Evolutionary conservation across 1,139 yeast genomes (phyloP), one percentile per base, ranked within the genome.

Genomic region (Yamadazyma aaseri): DNA sequence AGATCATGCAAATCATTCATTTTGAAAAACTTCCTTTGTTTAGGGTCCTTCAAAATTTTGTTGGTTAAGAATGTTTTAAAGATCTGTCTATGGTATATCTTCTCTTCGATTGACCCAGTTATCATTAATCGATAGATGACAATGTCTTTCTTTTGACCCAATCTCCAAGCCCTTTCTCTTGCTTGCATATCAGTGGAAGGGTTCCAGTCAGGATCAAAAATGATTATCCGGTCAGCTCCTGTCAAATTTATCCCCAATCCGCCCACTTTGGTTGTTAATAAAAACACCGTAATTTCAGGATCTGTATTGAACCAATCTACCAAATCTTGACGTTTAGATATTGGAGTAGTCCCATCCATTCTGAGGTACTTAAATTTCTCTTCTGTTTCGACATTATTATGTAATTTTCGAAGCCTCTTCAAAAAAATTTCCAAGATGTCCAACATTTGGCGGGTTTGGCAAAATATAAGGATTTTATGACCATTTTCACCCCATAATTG

Each of bases 181-280:
- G 98, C 98, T 58, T 92, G 98, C 44, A 92, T 75, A 63, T 92
- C 98, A 0, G 97, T 92, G 0, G 97, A 87, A 0, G 98, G 98
- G 52, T 92, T 92, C 98, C 98, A 92, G 56, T 92, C 98, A 0
- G 98, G 98, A 52, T 92, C 98, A 55, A 73, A 92, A 12, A 92
- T 92, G 13, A 92, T 87, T 5, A 92, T 96, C 34, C 98, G 64
- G 49, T 89, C 92, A 0, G 98, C 98, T 4, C 97, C 97, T 0
- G 97, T 92, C 32, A 92, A 60, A 56, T 92, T 92, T 2, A 92
- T 86, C 15, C 98, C 98, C 29, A 92, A 65, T 0, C 98, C 98
- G 17, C 98, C 98, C 3, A 92, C 98, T 51, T 92, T 77, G 0
- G 98, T 92, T 0, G 98, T 92, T 29, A 92, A 64, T 20, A 92